Base-by-base conservation (phyloP, 345 rosid genomes). In the Iberis pinnata region DNA sequence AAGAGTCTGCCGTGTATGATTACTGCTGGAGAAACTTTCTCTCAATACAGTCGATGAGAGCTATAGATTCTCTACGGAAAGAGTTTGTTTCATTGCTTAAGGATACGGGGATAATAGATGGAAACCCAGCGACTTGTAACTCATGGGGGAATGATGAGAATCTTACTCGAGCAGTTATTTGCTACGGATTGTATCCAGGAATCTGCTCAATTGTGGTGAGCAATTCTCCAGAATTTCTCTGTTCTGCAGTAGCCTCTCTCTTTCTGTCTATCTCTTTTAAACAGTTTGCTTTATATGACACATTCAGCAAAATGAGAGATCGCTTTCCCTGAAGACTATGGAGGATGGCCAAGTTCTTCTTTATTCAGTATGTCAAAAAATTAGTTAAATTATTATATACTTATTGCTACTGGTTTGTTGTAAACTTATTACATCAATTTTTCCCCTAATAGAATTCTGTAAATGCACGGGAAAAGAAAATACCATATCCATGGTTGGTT, bases 11-110 rank as follows among this genome's bases (percentile, higher is more conserved):
- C 49, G 87, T 82, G 25, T 78, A 79, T 58, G 98, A 90, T 14
- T 90, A 76, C 65, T 86, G 98, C 72, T 90, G 98, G 96, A 86
- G 71, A 61, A 82, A 86, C 67, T 86, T 86, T 69, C 83, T 90
- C 18, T 90, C 98, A 10, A 52, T 59, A 2, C 98, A 82, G 67
- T 84, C 95, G 40, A 75, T 86, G 92, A 90, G 82, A 70, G 95
- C 85, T 40, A 80, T 90, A 43, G 95, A 90, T 71, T 76, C 94
- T 64, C 96, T 90, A 53, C 76, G 96, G 26, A 73, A 74, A 63
- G 94, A 90, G 66, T 86, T 86, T 74, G 66, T 74, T 70, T 79
- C 80, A 20, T 78, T 90, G 80, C 94, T 90, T 42, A 84, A 70
- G 64, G 92, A 79, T 68, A 71, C 77, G 45, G 89, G 83, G 25